Conservation (phyloP, 2,329 filamentous ascomycete species). For the Talaromyces rugulosus region DNA sequence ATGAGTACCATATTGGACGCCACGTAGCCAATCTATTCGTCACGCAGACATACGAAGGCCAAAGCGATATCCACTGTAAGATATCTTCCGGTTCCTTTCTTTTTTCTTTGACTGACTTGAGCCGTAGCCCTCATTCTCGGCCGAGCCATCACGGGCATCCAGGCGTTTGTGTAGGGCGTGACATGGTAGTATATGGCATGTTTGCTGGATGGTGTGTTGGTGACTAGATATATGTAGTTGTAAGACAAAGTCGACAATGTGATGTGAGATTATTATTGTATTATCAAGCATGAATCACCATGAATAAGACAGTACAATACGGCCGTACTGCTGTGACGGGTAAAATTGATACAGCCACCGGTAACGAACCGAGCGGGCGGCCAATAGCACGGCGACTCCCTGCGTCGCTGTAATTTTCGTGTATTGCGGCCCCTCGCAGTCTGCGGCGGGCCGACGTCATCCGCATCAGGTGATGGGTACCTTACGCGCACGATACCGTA, state of each 20-base stretch:
- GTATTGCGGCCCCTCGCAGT: background rate
- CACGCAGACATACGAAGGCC: slow-evolving; percentile 96
- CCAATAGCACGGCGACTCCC: background rate
- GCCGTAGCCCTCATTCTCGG: slow-evolving; percentile 62
- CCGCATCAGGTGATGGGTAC: slow-evolving; percentile 3
- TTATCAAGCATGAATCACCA: background rate
- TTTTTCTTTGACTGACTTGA: slow-evolving; percentile 5
- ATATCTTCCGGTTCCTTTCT: slow-evolving; percentile 23
- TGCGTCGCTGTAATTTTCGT: background rate
- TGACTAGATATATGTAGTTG: background rate
- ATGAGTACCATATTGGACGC: slow-evolving; percentile 91
- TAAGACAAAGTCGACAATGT: background rate
- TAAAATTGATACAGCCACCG: background rate
- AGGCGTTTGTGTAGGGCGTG: slow-evolving; percentile 64
- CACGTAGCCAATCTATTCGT: slow-evolving; percentile 97
- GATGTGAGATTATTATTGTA: too few relatives aligned
- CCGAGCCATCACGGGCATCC: slow-evolving; percentile 67
- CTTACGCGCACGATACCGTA: slow-evolving; percentile 18
- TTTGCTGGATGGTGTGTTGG: background rate
- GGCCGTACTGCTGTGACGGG: background rate
- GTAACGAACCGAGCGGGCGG: background rate
- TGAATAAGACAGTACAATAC: background rate
- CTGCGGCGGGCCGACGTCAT: background rate
- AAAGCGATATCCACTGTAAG: slow-evolving; percentile 95
- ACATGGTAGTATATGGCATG: background rate